Evolutionary conservation across 345 rosid species (phyloP).

Genomic region (Gossypium rotundifolium): DNA sequence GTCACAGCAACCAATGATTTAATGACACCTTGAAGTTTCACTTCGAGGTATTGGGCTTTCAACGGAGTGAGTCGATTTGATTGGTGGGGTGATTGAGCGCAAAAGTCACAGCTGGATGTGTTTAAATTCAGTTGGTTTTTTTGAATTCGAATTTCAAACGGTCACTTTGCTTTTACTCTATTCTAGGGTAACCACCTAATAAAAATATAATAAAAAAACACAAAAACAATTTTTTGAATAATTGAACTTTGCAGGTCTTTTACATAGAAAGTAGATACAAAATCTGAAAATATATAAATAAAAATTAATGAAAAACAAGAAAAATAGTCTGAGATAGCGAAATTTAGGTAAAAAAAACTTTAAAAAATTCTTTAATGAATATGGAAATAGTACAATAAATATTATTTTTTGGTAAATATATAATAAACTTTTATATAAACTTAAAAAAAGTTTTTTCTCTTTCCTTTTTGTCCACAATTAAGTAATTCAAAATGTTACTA

Average conservation of each 20-base stretch:
- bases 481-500: too few species aligned
- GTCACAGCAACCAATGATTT: neutral
- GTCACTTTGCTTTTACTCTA: slow-evolving; percentile 16
- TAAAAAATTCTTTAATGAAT: too few species aligned
- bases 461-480: neutral
- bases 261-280: slow-evolving; percentile 6
- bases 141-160: slow-evolving; percentile 38
- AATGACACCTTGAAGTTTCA: neutral
- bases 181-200: neutral
- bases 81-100: slow-evolving; percentile 12
- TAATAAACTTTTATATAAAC: too few species aligned
- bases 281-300: neutral
- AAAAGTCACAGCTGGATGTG: slow-evolving; percentile 17
- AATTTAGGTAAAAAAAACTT: too few species aligned
- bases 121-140: neutral
- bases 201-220: neutral
- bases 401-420: neutral
- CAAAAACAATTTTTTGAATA: neutral
- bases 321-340: neutral
- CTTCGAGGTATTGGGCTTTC: neutral
- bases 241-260: slow-evolving; percentile 3
- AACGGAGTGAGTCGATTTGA: neutral
- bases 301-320: neutral
- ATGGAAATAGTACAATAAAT: too few species aligned
- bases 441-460: neutral